A percentile compares a stretch with the other conserved stretches of the same genome.
phyloP scores from a whole-genome alignment of 257 asterid species.

The Lithospermum erythrorhizon region DNA sequence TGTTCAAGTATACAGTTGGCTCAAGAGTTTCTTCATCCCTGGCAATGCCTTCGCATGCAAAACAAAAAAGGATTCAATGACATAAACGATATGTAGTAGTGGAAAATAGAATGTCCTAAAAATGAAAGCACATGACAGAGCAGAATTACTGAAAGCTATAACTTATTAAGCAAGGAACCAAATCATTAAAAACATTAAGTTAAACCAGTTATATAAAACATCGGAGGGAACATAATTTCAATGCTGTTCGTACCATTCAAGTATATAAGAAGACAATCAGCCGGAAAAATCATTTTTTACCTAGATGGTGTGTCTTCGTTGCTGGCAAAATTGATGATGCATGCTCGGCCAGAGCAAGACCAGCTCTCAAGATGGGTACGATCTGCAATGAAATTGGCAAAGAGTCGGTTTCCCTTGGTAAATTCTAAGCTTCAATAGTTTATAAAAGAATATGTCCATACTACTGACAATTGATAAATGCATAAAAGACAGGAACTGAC shows the following conservation, averaged over 20 bases:
- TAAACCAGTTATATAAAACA: neutral
- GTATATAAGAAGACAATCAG: neutral
- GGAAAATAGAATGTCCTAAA: neutral
- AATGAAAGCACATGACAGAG: neutral
- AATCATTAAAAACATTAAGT: no score
- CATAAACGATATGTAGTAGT: neutral
- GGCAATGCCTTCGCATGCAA: slow-evolving; percentile 47
- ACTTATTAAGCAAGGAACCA: no score
- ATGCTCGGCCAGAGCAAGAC: slow-evolving; percentile 94
- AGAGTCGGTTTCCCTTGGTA: neutral
- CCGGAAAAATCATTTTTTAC: slow-evolving; percentile 21
- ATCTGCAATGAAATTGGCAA: slow-evolving; percentile 35
- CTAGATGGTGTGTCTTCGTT: slow-evolving; percentile 75
- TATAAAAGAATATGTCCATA: neutral
- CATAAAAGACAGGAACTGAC: slow-evolving; percentile 31
- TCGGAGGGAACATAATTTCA: neutral
- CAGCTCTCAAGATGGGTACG: slow-evolving; percentile 97
- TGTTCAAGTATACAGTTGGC: slow-evolving; percentile 84
- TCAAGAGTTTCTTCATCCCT: slow-evolving; percentile 86
- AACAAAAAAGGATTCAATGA: slow-evolving; percentile 13
- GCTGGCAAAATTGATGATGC: slow-evolving; percentile 84
- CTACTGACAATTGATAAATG: no score
- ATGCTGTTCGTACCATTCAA: neutral
- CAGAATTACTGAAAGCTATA: neutral
- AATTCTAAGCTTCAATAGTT: neutral